A percentile compares a stretch with the other conserved stretches of the same genome.
phyloP scores from a whole-genome alignment of 2,329 filamentous ascomycete species.

The Aureobasidium namibiae region DNA sequence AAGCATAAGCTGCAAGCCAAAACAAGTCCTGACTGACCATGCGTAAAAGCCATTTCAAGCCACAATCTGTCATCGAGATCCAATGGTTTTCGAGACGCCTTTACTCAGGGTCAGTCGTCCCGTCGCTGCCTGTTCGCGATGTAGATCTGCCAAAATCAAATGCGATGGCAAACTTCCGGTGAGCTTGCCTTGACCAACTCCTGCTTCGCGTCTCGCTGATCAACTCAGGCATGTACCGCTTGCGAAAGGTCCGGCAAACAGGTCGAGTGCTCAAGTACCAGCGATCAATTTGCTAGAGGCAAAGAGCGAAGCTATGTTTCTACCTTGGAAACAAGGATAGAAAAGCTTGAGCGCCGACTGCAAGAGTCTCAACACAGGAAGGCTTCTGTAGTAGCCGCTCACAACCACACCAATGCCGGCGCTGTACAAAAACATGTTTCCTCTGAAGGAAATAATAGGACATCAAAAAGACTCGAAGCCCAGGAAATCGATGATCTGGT shows the following conservation, averaged over 20 bases:
- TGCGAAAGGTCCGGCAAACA: slow-evolving; percentile 86
- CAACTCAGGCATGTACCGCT: slow-evolving; percentile 64
- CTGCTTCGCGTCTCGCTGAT: background rate
- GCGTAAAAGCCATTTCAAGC: background rate
- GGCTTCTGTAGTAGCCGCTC: slow-evolving; percentile 60
- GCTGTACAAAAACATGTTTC: background rate
- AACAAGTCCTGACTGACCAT: background rate
- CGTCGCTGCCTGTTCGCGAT: slow-evolving; percentile 72
- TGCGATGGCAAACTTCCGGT: slow-evolving; percentile 87
- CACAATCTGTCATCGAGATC: slow-evolving; percentile 14
- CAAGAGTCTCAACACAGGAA: slow-evolving; percentile 57
- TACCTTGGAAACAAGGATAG: slow-evolving; percentile 82
- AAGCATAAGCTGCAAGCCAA: background rate
- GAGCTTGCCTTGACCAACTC: slow-evolving; percentile 1
- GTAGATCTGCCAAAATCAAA: slow-evolving; percentile 90
- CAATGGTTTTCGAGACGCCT: slow-evolving; percentile 47
- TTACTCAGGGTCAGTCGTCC: slow-evolving; percentile 67
- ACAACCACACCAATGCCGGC: slow-evolving; percentile 36
- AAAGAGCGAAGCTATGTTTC: slow-evolving; percentile 97
- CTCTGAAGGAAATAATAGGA: slow-evolving; percentile 22
- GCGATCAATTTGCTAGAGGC: slow-evolving; percentile 89
- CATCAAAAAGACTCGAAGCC: slow-evolving; percentile 56
- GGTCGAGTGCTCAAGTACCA: slow-evolving; percentile 83
- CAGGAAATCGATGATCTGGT: slow-evolving; percentile 86
- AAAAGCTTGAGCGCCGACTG: slow-evolving; percentile 75